Percentiles rank a stretch among this genome's conserved stretches.
Evolutionary conservation across 768 basidiomycete genomes (phyloP).

Genomic region (Mycena sanguinolenta): DNA sequence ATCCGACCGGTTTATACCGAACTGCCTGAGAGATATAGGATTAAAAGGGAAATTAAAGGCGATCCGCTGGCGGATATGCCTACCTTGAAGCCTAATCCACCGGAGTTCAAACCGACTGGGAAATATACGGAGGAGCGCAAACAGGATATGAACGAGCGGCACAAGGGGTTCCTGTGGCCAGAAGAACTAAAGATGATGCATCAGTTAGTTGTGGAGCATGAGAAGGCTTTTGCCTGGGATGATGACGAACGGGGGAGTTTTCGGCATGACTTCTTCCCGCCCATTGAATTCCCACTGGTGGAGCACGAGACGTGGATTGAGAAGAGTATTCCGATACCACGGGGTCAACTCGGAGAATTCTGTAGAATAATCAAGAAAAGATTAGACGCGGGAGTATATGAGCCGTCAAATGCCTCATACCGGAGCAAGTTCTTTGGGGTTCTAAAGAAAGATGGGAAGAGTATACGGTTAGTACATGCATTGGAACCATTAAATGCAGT

Average conservation of each 20-base stretch:
- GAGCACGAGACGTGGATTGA: constrained; percentile 34
- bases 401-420: constrained; percentile 37
- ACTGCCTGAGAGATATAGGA: too few relatives aligned
- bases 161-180: neutral
- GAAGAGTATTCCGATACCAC: constrained; percentile 34
- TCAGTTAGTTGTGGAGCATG: too few relatives aligned
- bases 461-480: neutral
- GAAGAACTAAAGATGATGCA: constrained; percentile 42
- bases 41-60: too few relatives aligned
- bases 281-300: constrained; percentile 38
- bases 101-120: too few relatives aligned
- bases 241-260: neutral
- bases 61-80: too few relatives aligned
- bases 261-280: neutral
- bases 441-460: neutral
- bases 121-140: too few relatives aligned
- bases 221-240: too few relatives aligned
- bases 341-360: constrained; percentile 33
- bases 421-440: constrained; percentile 46
- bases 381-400: constrained; percentile 31
- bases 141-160: too few relatives aligned
- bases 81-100: too few relatives aligned
- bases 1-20: too few relatives aligned
- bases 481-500: neutral
- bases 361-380: constrained; percentile 33